Evolutionary conservation across 345 rosid genomes (phyloP).

Genomic region (Mallotus nudiflorus): DNA sequence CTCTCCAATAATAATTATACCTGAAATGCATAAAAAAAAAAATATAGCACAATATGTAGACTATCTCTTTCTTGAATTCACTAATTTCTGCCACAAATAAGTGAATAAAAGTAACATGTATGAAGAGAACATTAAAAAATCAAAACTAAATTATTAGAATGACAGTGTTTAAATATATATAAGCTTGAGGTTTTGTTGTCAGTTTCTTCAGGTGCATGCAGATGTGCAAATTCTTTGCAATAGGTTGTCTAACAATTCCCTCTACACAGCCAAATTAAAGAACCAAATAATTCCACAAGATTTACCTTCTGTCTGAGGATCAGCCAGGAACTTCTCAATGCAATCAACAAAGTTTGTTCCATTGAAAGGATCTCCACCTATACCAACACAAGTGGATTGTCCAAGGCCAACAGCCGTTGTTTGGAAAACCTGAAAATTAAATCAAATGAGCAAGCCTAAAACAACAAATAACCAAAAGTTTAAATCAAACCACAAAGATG

Average conservation of each 20-base stretch:
- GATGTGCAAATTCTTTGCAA: neutral
- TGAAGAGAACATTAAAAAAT: neutral
- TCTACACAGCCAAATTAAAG: neutral
- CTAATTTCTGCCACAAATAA: neutral
- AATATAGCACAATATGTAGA: neutral
- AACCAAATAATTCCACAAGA: neutral
- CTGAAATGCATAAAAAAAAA: slow-evolving; percentile 36
- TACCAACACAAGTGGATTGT: slow-evolving; percentile 90
- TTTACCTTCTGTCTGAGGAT: slow-evolving; percentile 97
- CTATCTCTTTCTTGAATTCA: neutral
- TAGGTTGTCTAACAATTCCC: neutral
- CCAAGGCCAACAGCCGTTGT: slow-evolving; percentile 96
- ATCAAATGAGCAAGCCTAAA: neutral
- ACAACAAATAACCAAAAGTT: neutral
- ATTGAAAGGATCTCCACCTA: slow-evolving; percentile 97
- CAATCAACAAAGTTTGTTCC: slow-evolving; percentile 98
- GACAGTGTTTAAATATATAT: neutral
- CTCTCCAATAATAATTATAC: slow-evolving; percentile 89
- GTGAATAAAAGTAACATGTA: neutral
- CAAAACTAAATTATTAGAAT: neutral
- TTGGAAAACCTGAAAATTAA: slow-evolving; percentile 73
- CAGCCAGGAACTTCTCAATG: slow-evolving; percentile 72
- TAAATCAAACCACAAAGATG: neutral
- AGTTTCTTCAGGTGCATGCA: neutral
- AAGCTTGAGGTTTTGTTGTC: neutral